Conservation (phyloP, 2,329 filamentous ascomycete species). For the Cucurbitaria berberidis region DNA sequence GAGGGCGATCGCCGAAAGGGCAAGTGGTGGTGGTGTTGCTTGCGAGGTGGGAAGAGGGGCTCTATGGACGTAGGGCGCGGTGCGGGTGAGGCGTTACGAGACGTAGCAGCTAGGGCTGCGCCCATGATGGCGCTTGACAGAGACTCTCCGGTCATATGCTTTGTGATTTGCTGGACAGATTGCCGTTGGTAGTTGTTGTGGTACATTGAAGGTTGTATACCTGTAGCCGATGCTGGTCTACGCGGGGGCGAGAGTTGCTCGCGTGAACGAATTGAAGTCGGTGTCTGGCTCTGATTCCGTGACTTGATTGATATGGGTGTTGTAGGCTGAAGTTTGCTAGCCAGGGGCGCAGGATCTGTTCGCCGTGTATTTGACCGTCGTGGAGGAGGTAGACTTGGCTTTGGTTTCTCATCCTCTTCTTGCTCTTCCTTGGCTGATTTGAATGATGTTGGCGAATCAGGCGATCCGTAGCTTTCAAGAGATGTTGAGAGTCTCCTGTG, state of each 20-base stretch:
- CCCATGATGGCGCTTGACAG: constrained; percentile 78
- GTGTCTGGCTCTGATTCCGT: constrained; percentile 43
- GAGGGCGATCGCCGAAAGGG: constrained; percentile 49
- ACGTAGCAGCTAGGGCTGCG: constrained; percentile 69
- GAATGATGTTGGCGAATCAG: constrained; percentile 43
- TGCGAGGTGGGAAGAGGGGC: constrained; percentile 50
- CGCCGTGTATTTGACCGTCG: constrained; percentile 36
- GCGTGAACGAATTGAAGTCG: constrained; percentile 29
- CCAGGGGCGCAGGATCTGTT: constrained; percentile 7
- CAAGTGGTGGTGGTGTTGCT: constrained; percentile 45
- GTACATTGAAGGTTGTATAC: constrained; percentile 34
- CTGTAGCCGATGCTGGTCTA: constrained; percentile 29
- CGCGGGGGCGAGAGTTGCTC: constrained; percentile 29
- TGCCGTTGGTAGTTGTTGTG: constrained; percentile 50
- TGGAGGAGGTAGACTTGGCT: constrained; percentile 45
- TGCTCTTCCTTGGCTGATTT: constrained; percentile 46
- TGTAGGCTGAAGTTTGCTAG: constrained; percentile 18
- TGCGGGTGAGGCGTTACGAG: constrained; percentile 57
- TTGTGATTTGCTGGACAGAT: constrained; percentile 48
- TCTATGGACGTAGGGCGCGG: constrained; percentile 34
- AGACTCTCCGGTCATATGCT: constrained; percentile 65
- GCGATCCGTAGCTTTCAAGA: constrained; percentile 31
- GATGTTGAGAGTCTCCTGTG: constrained; percentile 33
- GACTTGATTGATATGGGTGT: constrained; percentile 32
- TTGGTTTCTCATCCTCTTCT: constrained; percentile 36